Evolutionary conservation across 2,329 filamentous ascomycete species (phyloP).

Genomic region (Calonectria honghensis): DNA sequence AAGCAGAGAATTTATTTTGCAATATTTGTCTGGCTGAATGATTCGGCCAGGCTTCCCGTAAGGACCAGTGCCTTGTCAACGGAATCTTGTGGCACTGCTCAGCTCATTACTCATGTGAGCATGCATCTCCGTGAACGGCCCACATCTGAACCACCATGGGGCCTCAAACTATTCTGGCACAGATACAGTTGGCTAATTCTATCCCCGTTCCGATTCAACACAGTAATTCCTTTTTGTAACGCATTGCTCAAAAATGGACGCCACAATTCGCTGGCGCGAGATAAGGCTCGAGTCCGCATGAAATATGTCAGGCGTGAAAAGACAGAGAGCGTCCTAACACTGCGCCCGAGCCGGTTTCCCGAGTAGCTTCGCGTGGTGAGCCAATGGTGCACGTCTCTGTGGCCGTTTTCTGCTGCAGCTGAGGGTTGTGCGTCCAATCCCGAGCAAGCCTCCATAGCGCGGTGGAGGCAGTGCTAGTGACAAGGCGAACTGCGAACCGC

Average conservation of each 20-base stretch:
- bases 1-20: too few species aligned
- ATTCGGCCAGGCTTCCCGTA: too few species aligned
- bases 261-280: background rate
- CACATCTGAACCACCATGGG: background rate
- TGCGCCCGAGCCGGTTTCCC: background rate
- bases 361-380: background rate
- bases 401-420: background rate
- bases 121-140: background rate
- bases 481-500: background rate
- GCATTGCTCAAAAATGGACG: background rate
- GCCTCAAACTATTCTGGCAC: too few species aligned
- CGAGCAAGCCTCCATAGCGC: background rate
- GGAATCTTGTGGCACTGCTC: background rate
- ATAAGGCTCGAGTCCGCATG: background rate
- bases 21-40: too few species aligned
- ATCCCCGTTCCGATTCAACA: background rate
- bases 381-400: background rate
- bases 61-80: background rate
- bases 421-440: background rate
- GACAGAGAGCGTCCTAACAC: too few species aligned
- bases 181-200: background rate
- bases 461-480: slow-evolving; percentile 5
- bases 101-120: background rate
- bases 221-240: background rate
- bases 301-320: background rate